A percentile compares a stretch with the other conserved stretches of the same genome.
phyloP scores from a whole-genome alignment of 257 asterid genomes.

The Petunia secreta region DNA sequence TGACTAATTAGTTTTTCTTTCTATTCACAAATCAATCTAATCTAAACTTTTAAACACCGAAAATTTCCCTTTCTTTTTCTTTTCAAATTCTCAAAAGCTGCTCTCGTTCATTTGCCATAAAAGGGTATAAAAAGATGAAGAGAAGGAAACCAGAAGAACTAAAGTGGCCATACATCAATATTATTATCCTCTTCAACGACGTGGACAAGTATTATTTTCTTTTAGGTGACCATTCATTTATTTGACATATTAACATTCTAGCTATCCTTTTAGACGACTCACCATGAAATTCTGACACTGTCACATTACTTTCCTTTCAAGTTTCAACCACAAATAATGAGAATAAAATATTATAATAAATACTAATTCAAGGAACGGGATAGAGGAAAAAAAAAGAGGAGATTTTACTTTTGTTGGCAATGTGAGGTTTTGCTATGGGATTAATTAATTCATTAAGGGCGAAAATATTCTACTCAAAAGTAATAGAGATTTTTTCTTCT shows the following conservation, averaged over 20 bases:
- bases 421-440: neutral
- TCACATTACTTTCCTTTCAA: neutral
- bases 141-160: too few species aligned
- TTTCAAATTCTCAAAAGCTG: conserved; percentile 5
- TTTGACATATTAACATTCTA: neutral
- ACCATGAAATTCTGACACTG: neutral
- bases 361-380: neutral
- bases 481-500: neutral
- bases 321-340: neutral
- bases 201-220: neutral
- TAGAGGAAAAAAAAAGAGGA: neutral
- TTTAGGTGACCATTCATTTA: conserved; percentile 5
- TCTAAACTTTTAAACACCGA: neutral
- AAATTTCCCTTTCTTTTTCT: neutral
- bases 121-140: neutral
- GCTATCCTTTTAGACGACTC: neutral
- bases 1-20: neutral
- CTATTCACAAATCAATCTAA: neutral
- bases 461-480: neutral
- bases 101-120: neutral
- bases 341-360: neutral
- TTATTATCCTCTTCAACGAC: neutral
- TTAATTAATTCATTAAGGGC: neutral
- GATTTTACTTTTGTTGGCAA: neutral
- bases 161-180: neutral